phyloP scores from a whole-genome alignment of 2,329 filamentous ascomycete genomes.

The Sarocladium oryzae region DNA sequence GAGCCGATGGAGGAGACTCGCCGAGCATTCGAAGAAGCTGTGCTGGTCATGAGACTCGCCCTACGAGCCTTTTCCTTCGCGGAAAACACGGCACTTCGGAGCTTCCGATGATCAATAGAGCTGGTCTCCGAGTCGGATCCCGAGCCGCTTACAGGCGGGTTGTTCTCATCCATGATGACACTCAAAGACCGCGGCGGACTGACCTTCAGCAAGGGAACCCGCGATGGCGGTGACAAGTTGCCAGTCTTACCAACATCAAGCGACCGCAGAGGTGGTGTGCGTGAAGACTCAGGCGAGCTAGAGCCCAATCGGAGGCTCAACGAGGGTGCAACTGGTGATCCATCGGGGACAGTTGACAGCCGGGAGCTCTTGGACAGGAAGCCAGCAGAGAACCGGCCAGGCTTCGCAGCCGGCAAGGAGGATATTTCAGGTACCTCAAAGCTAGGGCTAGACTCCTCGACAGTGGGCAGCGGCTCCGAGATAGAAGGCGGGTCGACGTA shows the following conservation, averaged over 20 bases:
- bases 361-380: conserved; percentile 61
- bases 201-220: conserved; percentile 16
- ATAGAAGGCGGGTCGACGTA: conserved; percentile 15
- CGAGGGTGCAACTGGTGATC: conserved; percentile 56
- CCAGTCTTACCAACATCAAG: conserved; percentile 45
- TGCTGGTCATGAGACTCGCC: conserved; percentile 30
- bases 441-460: conserved; percentile 48
- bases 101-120: conserved; percentile 45
- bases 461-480: not conserved
- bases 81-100: conserved; percentile 47
- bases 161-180: conserved; percentile 44
- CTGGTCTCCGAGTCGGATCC: conserved; percentile 45
- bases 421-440: conserved; percentile 45
- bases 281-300: conserved; percentile 22
- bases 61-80: conserved; percentile 40
- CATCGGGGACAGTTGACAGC: conserved; percentile 32
- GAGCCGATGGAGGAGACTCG: conserved; percentile 41
- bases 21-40: conserved; percentile 29
- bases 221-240: conserved; percentile 37
- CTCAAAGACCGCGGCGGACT: conserved; percentile 29
- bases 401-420: conserved; percentile 21
- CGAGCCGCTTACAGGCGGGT: conserved; percentile 30
- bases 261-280: conserved; percentile 39
- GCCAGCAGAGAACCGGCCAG: conserved; percentile 78
- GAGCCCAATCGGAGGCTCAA: conserved; percentile 53